Conservation (phyloP, 176 grass and related monocot species). For the Zoysia pacifica region DNA sequence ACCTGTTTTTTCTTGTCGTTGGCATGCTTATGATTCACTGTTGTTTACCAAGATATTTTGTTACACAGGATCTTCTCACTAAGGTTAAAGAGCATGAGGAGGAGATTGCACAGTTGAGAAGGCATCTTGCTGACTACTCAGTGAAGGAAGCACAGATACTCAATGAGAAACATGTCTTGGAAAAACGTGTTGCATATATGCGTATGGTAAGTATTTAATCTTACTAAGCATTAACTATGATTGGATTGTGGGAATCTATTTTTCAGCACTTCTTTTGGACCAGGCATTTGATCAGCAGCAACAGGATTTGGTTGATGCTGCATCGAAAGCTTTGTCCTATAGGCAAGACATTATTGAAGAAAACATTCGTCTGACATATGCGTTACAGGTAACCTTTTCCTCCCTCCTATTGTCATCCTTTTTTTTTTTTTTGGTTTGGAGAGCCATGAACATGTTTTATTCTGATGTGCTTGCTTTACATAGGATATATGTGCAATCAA, state of each 20-base stretch:
- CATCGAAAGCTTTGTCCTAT: conserved; percentile 97
- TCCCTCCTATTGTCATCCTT: background rate
- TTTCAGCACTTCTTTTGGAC: background rate
- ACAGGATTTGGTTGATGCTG: conserved; percentile 94
- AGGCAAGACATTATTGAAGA: conserved; percentile 97
- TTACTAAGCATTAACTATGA: conserved; percentile 2
- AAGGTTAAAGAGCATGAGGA: conserved; percentile 91
- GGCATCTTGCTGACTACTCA: conserved; percentile 83
- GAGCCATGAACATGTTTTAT: conserved; percentile 3
- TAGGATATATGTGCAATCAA: conserved; percentile 3
- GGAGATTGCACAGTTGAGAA: conserved; percentile 85
- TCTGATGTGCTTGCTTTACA: background rate
- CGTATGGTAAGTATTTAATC: conserved; percentile 59
- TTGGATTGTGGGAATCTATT: background rate
- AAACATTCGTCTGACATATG: conserved; percentile 90
- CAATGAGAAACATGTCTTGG: conserved; percentile 79
- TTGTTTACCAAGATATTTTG: conserved; percentile 28
- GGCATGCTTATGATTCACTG: background rate
- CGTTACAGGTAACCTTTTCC: conserved; percentile 68
- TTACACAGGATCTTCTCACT: conserved; percentile 66
- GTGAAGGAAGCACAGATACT: conserved; percentile 94
- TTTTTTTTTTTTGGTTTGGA: background rate
- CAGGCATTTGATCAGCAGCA: conserved; percentile 97
- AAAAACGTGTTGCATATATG: conserved; percentile 97
- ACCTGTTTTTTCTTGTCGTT: background rate